Conservation (phyloP, 768 basidiomycete species). For the Psilocybe subaeruginosa region DNA sequence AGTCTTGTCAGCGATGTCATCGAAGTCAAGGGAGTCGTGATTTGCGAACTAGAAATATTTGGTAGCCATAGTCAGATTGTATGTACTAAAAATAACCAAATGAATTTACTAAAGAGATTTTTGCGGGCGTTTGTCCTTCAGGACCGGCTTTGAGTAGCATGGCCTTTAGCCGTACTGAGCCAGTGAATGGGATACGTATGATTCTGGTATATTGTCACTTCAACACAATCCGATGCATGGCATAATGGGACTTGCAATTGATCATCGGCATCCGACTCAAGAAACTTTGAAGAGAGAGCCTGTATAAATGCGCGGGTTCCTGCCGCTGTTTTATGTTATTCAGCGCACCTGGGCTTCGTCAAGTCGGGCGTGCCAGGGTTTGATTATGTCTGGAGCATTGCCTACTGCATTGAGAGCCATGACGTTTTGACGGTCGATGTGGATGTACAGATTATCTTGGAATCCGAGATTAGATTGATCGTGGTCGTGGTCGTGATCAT, state of each 20-base stretch:
- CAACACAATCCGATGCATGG: not conserved
- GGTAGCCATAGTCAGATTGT: not conserved
- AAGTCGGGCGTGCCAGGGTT: conserved; percentile 82
- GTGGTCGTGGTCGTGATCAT: conserved; percentile 59
- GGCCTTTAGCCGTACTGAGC: conserved; percentile 81
- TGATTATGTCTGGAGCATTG: conserved; percentile 65
- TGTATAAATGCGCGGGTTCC: conserved; percentile 4
- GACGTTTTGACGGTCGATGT: conserved; percentile 83
- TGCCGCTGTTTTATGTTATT: not conserved
- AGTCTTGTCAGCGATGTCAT: conserved; percentile 61
- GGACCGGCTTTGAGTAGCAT: conserved; percentile 87
- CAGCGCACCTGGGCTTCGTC: conserved; percentile 65
- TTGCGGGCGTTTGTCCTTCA: conserved; percentile 72
- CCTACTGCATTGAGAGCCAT: conserved; percentile 72
- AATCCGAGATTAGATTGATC: conserved; percentile 56
- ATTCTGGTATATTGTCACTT: conserved; percentile 48
- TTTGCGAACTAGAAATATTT: conserved; percentile 67
- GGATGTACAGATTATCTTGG: conserved; percentile 70
- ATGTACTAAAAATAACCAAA: not conserved
- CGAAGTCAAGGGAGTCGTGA: conserved; percentile 79
- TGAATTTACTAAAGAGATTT: conserved; percentile 64
- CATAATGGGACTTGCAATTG: conserved; percentile 57
- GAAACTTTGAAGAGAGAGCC: conserved; percentile 46
- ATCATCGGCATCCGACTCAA: conserved; percentile 92
- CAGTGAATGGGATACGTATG: conserved; percentile 84